Conservation (phyloP, 164 flowering plant genomes). For the Vitis riparia region DNA sequence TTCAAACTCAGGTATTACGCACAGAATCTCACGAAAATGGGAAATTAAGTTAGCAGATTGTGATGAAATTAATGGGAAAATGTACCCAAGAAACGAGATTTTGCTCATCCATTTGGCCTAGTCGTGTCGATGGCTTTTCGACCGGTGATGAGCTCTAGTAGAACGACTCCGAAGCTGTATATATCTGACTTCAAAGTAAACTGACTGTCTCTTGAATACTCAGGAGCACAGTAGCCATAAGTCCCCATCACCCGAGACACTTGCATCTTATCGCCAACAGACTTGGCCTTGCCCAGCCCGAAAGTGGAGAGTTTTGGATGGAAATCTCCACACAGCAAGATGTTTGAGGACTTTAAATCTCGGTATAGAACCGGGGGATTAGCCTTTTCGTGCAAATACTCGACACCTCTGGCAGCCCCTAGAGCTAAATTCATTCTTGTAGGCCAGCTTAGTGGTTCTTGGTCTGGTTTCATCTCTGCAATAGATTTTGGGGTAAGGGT, state of each 20-base stretch:
- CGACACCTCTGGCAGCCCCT: slow-evolving; percentile 65
- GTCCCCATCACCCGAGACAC: slow-evolving; percentile 63
- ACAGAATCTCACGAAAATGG: no score
- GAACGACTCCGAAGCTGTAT: slow-evolving; percentile 69
- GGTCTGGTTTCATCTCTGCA: slow-evolving; percentile 29
- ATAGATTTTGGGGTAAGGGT: background rate
- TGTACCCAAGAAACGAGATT: slow-evolving; percentile 71
- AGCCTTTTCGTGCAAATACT: slow-evolving; percentile 62
- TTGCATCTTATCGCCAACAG: slow-evolving; percentile 39
- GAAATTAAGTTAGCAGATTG: background rate
- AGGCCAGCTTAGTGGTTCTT: slow-evolving; percentile 46
- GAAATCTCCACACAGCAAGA: slow-evolving; percentile 48
- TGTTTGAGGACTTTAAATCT: slow-evolving; percentile 61
- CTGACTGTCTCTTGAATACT: slow-evolving; percentile 51
- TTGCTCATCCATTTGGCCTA: slow-evolving; percentile 48
- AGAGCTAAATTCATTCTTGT: slow-evolving; percentile 60
- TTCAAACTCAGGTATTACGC: background rate
- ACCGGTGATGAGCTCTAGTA: slow-evolving; percentile 68
- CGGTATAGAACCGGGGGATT: slow-evolving; percentile 67
- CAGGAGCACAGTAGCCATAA: slow-evolving; percentile 74
- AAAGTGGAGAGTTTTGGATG: slow-evolving; percentile 65
- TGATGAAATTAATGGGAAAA: background rate
- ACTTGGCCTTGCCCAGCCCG: slow-evolving; percentile 62
- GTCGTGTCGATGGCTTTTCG: slow-evolving; percentile 70
- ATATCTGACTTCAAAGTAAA: slow-evolving; percentile 65